Evolutionary conservation across 192 early-diverging fungal genomes (phyloP), one percentile per base, ranked within the genome.

Genomic region (Jimgerdemannia lactiflua): DNA sequence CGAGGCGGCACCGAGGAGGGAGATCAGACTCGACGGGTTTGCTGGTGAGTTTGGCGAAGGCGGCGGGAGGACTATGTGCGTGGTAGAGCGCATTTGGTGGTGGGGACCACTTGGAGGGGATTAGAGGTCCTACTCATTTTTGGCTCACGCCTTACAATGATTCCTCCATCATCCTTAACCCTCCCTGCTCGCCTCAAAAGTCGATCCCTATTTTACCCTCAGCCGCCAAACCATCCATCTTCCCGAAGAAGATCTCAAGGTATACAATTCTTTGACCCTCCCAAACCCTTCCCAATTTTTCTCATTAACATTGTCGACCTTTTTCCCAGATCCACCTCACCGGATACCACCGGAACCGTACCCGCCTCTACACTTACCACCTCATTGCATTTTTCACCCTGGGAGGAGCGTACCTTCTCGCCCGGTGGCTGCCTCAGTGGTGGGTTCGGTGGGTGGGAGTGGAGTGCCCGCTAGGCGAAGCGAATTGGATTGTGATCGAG

Each of bases 401-500:
- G 3, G 97, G 97, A 4, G 76, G 92, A 8, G 75, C 92, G 3
- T 95, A 90, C 70, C 81, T 98, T 18, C 65, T 96, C 10, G 92
- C 89, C 67, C 91, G 95, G 42, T 98, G 98, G 97, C 78, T 98
- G 49, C 94, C 95, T 69, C 78, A 77, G 20, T 86, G 91, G 83
- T 92, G 90, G 78, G 86, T 97, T 42, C 73, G 76, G 68, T 89
- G 93, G 86, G 91, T 92, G 1, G 92, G 92, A n/a, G 64, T 49
- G 11, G 79, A 74, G 3, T 91, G 85, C 42, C 81, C 87, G n/a
- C 85, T 98, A 67, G 86, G 84, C 65, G 87, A 90, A 41, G 96
- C 98, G 3, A 86, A 90, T n/a, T 89, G 83, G 72, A 80, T 94
- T n/a, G 85, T 89, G 3, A 86, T 95, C 10, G 84, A 85, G 79